Conservation (phyloP, 1,139 yeast species). For the Tardiomyces depauwii region DNA sequence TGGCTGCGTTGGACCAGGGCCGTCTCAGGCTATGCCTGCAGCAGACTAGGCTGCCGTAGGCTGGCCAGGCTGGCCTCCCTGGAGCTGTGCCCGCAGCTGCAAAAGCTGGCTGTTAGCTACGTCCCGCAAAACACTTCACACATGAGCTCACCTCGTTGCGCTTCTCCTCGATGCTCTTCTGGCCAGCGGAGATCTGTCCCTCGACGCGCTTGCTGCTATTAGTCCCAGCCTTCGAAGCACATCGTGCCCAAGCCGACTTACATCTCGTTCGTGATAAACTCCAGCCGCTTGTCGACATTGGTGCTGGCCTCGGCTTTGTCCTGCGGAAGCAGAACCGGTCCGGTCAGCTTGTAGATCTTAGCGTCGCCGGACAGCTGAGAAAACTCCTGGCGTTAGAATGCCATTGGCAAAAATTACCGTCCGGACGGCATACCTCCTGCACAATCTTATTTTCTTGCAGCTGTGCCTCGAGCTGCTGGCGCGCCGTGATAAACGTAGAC, state of each 20-base stretch:
- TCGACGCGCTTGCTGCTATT: constrained; percentile 23
- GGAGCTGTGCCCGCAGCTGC: constrained; percentile 15
- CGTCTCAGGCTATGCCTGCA: no score
- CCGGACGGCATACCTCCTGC: constrained; percentile 30
- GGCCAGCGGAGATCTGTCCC: constrained; percentile 21
- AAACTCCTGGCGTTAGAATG: constrained; percentile 38
- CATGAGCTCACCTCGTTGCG: constrained; percentile 15
- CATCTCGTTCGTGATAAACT: constrained; percentile 73
- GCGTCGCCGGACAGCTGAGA: constrained; percentile 47
- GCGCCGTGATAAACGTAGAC: constrained; percentile 25
- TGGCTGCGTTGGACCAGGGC: no score
- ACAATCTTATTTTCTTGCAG: constrained; percentile 87
- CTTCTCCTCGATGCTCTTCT: constrained; percentile 22
- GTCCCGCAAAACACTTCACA: background rate
- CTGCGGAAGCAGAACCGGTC: constrained; percentile 86
- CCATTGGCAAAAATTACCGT: no score
- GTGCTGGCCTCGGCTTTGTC: constrained; percentile 68
- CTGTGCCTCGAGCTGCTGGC: constrained; percentile 54
- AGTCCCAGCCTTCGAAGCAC: background rate
- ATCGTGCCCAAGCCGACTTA: constrained; percentile 13
- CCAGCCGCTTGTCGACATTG: constrained; percentile 81
- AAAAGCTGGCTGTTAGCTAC: constrained; percentile 8
- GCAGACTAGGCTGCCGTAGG: background rate
- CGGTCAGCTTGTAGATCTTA: constrained; percentile 78
- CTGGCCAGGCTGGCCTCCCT: constrained; percentile 2